Evolutionary conservation across 2,329 filamentous ascomycete species (phyloP).

Genomic region (Cladosporium sp.): DNA sequence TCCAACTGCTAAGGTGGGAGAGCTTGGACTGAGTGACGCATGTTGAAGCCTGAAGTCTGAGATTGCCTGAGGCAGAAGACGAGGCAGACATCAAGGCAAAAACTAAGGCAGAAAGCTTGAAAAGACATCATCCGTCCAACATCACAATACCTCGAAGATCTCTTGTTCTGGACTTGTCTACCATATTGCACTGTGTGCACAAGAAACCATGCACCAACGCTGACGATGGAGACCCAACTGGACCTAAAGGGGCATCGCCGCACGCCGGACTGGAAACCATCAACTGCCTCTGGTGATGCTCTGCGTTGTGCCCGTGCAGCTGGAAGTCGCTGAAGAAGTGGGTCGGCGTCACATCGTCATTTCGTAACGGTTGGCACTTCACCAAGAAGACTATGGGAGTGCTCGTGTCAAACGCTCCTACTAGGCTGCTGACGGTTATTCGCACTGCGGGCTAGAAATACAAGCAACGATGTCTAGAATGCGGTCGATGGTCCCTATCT

Average conservation of each 20-base stretch:
- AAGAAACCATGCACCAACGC: background rate
- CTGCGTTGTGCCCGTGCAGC: background rate
- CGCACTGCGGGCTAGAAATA: background rate
- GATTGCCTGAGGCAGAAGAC: background rate
- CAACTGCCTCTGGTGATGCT: background rate
- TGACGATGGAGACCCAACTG: background rate
- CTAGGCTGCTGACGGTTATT: background rate
- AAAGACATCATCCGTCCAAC: background rate
- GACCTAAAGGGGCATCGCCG: background rate
- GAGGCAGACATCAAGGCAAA: no score
- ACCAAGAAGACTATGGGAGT: background rate
- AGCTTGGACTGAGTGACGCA: no score
- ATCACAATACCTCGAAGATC: background rate
- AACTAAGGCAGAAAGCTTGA: no score
- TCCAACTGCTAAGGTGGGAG: background rate
- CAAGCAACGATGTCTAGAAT: background rate
- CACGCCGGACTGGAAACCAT: background rate
- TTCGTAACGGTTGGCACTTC: background rate
- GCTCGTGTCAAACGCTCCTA: background rate
- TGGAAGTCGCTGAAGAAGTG: background rate
- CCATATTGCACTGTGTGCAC: slow-evolving; percentile 1
- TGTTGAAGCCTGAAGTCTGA: background rate
- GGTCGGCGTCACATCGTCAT: slow-evolving; percentile 7
- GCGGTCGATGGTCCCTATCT: no score
- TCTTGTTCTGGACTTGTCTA: background rate